Evolutionary conservation across 2,329 filamentous ascomycete genomes (phyloP).

Genomic region (Beauveria varroae): DNA sequence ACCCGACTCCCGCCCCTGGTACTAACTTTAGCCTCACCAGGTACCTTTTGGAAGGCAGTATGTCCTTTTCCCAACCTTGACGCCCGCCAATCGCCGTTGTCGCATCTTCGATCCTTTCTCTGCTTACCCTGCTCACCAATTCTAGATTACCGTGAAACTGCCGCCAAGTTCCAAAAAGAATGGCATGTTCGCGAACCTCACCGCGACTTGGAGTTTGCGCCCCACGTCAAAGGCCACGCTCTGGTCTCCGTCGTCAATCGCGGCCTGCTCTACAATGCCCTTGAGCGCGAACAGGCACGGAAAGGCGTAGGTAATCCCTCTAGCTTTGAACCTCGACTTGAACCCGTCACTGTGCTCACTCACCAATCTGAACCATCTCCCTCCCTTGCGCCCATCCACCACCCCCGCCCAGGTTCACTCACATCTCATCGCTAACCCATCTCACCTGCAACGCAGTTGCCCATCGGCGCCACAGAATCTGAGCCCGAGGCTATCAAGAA

Average conservation of each 20-base stretch:
- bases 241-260: conserved; percentile 56
- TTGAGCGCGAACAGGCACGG: conserved; percentile 47
- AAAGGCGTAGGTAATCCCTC: conserved; percentile 36
- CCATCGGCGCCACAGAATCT: conserved; percentile 34
- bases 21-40: conserved; percentile 26
- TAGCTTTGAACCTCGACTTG: no score
- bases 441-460: conserved; percentile 37
- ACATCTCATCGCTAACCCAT: neutral
- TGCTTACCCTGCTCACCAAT: conserved; percentile 13
- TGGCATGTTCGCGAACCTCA: conserved; percentile 58
- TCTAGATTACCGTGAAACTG: conserved; percentile 60
- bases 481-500: conserved; percentile 38
- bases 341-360: no score
- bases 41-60: conserved; percentile 57
- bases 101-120: neutral
- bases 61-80: conserved; percentile 20
- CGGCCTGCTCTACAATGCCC: conserved; percentile 52
- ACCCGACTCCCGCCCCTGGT: conserved; percentile 1
- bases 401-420: neutral
- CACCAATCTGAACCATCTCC: neutral
- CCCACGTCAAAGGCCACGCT: conserved; percentile 57
- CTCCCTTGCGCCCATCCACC: neutral
- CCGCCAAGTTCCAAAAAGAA: conserved; percentile 61
- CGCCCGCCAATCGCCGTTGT: neutral
- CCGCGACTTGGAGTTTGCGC: conserved; percentile 55